Percentiles rank a stretch among this genome's conserved stretches.
These are phyloP conservation scores for Ammopiptanthus mongolicus DNA, from an alignment of 306 rosid genomes.

Conservation along the genomic window DNA sequence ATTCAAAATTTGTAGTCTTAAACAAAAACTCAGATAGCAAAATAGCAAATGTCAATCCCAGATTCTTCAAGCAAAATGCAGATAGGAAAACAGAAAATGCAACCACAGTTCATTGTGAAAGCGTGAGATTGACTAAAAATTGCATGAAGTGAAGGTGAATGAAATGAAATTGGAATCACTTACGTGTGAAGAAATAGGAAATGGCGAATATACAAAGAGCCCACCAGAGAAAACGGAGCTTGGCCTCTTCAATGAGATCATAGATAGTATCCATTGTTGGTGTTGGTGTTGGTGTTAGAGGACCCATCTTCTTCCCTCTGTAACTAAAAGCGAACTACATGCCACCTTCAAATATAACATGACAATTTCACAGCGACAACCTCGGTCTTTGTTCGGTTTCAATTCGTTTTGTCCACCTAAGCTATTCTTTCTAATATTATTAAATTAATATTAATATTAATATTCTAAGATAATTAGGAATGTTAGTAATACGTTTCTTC, in stretches of 20 bases:
- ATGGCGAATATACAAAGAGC: conserved; percentile 72
- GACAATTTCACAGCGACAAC: conserved; percentile 17
- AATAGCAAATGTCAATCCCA: background rate
- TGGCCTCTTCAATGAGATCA: conserved; percentile 92
- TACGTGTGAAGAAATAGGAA: conserved; percentile 89
- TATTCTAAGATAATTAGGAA: too few relatives aligned
- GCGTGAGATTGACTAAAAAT: background rate
- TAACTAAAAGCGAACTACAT: conserved; percentile 18
- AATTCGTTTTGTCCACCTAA: conserved; percentile 17
- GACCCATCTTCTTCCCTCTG: conserved; percentile 29
- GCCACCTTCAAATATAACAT: conserved; percentile 19
- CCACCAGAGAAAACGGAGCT: conserved; percentile 93
- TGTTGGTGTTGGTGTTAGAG: conserved; percentile 27
- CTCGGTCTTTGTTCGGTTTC: conserved; percentile 29
- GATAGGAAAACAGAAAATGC: background rate
- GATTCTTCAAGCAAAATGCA: background rate
- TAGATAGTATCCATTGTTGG: conserved; percentile 42
- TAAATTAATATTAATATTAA: too few relatives aligned
- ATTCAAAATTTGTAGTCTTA: background rate
- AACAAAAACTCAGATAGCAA: background rate
- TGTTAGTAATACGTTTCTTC: too few relatives aligned
- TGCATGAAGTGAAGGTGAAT: background rate
- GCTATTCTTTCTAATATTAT: background rate
- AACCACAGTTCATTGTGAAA: background rate
- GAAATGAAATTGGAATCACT: conserved; percentile 27